Evolutionary conservation across 805 yeast genomes (phyloP).

Genomic region (Wickerhamiella kazuoi): DNA sequence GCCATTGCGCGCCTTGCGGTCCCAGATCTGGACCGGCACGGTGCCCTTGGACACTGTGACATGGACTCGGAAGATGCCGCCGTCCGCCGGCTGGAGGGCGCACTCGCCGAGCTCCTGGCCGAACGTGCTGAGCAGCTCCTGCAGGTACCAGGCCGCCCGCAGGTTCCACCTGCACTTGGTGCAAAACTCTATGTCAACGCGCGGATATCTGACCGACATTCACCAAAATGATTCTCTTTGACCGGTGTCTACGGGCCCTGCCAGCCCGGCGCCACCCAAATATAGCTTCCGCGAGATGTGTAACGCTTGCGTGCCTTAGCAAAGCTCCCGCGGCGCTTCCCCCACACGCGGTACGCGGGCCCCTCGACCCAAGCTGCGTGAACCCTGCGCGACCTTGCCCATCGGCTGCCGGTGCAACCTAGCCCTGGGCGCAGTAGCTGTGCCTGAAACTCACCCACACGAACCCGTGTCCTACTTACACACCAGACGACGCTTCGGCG

Average conservation of each 20-base stretch:
- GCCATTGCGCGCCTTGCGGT: conserved; percentile 44
- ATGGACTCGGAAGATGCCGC: conserved; percentile 44
- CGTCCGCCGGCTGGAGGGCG: conserved; percentile 29
- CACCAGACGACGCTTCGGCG: too few relatives aligned
- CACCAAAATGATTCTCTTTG: not conserved
- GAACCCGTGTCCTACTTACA: too few relatives aligned
- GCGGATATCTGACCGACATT: conserved; percentile 27
- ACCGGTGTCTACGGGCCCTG: not conserved
- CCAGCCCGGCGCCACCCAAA: too few relatives aligned
- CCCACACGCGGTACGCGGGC: too few relatives aligned
- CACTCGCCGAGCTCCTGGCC: conserved; percentile 39
- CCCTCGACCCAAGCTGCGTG: too few relatives aligned
- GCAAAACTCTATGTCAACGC: conserved; percentile 56
- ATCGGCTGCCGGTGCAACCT: too few relatives aligned
- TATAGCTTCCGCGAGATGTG: too few relatives aligned
- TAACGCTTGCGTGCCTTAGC: too few relatives aligned
- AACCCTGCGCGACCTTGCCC: too few relatives aligned
- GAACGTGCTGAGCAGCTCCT: conserved; percentile 73
- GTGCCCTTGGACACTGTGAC: conserved; percentile 25
- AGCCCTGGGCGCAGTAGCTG: too few relatives aligned
- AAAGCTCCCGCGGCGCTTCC: too few relatives aligned
- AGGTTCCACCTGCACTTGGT: conserved; percentile 77
- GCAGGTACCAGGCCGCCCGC: conserved; percentile 75
- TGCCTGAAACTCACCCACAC: too few relatives aligned
- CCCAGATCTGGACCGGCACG: conserved; percentile 34